phyloP scores from a whole-genome alignment of 1,284 basidiomycete species.

The Ganoderma lingzhi region DNA sequence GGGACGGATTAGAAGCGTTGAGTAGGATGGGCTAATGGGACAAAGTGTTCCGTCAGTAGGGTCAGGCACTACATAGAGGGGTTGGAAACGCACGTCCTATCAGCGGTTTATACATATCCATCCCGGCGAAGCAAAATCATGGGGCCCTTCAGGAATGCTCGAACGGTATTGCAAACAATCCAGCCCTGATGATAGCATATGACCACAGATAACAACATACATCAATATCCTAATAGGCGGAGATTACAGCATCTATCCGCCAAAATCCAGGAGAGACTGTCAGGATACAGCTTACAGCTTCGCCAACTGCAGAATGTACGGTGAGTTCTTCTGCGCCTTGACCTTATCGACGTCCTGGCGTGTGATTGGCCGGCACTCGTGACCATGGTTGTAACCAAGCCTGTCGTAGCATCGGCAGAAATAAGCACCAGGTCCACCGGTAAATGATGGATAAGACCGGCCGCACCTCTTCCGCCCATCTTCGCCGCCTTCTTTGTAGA shows the following conservation, averaged over 20 bases:
- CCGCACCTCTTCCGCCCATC: slow-evolving; percentile 74
- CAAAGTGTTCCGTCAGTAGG: background rate
- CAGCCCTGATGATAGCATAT: background rate
- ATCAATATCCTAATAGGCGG: background rate
- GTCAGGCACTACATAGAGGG: background rate
- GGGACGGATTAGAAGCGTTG: background rate
- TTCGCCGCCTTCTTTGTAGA: slow-evolving; percentile 65
- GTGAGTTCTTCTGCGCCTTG: slow-evolving; percentile 63
- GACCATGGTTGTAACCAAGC: slow-evolving; percentile 83
- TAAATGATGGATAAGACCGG: background rate
- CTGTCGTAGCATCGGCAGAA: slow-evolving; percentile 45
- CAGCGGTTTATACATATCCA: background rate
- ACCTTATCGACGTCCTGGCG: slow-evolving; percentile 75
- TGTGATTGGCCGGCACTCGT: slow-evolving; percentile 69
- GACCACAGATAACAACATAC: background rate
- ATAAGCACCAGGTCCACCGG: background rate
- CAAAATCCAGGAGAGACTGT: background rate
- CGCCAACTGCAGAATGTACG: slow-evolving; percentile 38
- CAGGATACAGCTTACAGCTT: slow-evolving; percentile 30
- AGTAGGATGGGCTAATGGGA: background rate
- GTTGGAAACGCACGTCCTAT: background rate
- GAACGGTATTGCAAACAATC: background rate
- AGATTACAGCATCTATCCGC: background rate
- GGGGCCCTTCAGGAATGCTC: background rate
- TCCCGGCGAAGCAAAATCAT: background rate